Percentiles rank a stretch among this genome's conserved stretches.
phyloP scores from a whole-genome alignment of 2,329 filamentous ascomycete genomes.

The Pseudogymnoascus sp. region DNA sequence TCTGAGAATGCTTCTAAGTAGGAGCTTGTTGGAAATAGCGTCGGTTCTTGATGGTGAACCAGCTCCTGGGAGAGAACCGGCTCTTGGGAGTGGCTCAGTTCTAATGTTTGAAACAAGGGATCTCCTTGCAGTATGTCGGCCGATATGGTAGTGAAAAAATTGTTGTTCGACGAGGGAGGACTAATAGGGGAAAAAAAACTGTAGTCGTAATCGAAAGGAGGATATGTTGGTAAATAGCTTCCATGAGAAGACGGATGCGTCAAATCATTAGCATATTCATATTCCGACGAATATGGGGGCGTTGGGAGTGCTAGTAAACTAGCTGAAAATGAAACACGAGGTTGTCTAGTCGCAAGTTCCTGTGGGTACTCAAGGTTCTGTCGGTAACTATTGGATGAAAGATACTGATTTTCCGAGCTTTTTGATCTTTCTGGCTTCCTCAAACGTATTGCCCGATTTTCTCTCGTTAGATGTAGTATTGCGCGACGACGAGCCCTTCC shows the following conservation, averaged over 20 bases:
- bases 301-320: too few species aligned
- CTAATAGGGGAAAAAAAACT: background rate
- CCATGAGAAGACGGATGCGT: too few species aligned
- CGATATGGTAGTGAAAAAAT: too few species aligned
- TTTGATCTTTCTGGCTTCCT: constrained; percentile 10
- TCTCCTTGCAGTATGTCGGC: too few species aligned
- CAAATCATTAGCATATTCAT: background rate
- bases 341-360: background rate
- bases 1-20: background rate
- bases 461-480: background rate
- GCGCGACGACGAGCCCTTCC: constrained; percentile 15
- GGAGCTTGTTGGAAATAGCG: background rate
- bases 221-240: background rate
- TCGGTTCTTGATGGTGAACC: background rate
- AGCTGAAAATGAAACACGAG: background rate
- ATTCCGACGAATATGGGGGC: background rate
- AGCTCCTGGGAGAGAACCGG: too few species aligned
- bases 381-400: constrained; percentile 13
- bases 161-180: background rate
- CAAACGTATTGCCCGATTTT: too few species aligned
- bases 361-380: too few species aligned
- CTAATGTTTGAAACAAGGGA: too few species aligned
- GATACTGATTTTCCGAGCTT: constrained; percentile 13
- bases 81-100: too few species aligned
- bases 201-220: background rate